phyloP scores from a whole-genome alignment of 2,329 filamentous ascomycete species.

The Colletotrichum sp. region DNA sequence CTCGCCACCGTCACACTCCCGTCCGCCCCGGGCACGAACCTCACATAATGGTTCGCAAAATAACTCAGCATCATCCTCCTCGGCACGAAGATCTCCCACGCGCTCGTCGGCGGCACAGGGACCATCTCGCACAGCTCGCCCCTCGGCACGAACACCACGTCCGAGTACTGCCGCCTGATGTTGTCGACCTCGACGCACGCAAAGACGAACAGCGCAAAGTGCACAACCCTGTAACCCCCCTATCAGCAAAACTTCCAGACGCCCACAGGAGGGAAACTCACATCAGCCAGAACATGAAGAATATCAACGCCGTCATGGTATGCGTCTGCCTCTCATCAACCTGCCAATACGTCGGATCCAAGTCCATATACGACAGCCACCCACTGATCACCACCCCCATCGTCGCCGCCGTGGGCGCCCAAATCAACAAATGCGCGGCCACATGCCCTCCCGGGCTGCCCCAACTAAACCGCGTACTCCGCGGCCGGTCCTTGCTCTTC shows the following conservation, averaged over 20 bases:
- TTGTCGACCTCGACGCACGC: slow-evolving; percentile 21
- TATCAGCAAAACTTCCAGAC: not conserved
- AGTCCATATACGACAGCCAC: not conserved
- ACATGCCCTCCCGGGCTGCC: not conserved
- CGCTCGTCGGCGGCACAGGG: slow-evolving; percentile 18
- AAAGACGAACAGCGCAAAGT: slow-evolving; percentile 22
- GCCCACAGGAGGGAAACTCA: not conserved
- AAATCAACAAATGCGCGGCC: slow-evolving; percentile 11
- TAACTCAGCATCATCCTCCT: slow-evolving; percentile 13
- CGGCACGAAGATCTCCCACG: slow-evolving; percentile 13
- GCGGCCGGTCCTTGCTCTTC: not conserved
- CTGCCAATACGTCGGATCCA: not conserved
- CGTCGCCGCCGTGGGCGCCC: not conserved
- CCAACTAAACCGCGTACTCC: slow-evolving; percentile 11
- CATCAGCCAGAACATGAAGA: slow-evolving; percentile 15
- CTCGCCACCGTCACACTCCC: slow-evolving; percentile 19
- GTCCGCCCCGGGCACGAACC: slow-evolving; percentile 17
- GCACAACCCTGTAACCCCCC: not conserved
- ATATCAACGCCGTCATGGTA: not conserved
- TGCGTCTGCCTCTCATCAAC: not conserved
- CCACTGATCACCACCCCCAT: not conserved
- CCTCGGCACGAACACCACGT: slow-evolving; percentile 19
- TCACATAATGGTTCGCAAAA: slow-evolving; percentile 23
- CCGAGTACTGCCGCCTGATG: not conserved
- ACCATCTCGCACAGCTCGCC: slow-evolving; percentile 6